Evolutionary conservation across 1,284 basidiomycete genomes (phyloP), one percentile per base, ranked within the genome.

Genomic region (Sporisorium graminicola): DNA sequence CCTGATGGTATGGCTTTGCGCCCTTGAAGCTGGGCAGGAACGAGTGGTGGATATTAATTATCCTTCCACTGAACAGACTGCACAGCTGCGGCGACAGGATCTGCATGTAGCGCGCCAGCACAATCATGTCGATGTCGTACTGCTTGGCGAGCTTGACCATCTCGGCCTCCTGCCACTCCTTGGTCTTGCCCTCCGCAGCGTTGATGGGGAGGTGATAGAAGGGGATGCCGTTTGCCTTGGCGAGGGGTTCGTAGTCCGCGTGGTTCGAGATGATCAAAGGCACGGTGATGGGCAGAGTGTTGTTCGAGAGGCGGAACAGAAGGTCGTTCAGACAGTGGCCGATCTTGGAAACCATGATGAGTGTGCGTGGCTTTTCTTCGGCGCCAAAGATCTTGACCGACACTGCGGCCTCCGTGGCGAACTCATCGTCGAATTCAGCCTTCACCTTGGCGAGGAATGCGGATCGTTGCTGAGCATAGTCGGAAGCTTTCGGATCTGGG

Each of bases 41-140:
- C n/a, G 66, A 73, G 67, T 83, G 83, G 71, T 85, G 83, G 47
- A 85, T 85, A 70, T 85, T 85, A 67, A 85, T 85, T 50, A 85
- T 83, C 33, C 74, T 52, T 4, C 79, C 78, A 22, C 64, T 68
- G 59, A 80, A 81, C 35, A 78, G 40, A 27, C 51, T 29, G 71
- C 83, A 83, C 16, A 85, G 65, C 56, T 78, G 75, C 12, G 76
- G 78, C 5, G 62, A 70, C 22, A 85, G 76, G 52, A 85, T 83
- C 68, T 80, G 79, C 83, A 85, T 84, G 74, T 84, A 84, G 18
- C 82, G 60, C 8, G 83, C 83, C 0, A 85, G 71, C 1, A 85
- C 83, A 37, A 85, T 82, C 59, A 84, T 77, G 33, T 85, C 82
- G 40, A 85, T 76, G 3, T 81, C 66, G 74, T 85, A 77, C 66